A percentile compares a stretch with the other conserved stretches of the same genome.
Evolutionary conservation across 208 protist genomes (phyloP).

Genomic region (Jaenimonas drosophilae): DNA sequence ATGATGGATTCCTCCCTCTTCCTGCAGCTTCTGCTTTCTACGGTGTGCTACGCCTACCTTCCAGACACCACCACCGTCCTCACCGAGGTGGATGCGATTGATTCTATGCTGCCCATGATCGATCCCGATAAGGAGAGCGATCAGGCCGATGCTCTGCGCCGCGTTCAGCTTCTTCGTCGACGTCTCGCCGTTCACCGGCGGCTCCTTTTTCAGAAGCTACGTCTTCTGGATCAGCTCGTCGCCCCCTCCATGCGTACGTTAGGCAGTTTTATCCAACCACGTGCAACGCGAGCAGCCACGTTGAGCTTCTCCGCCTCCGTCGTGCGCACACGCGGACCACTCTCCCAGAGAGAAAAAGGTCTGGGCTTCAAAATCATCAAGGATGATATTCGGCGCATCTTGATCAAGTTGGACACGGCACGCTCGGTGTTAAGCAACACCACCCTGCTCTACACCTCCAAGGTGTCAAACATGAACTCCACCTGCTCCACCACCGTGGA

Average conservation of each 20-base stretch:
- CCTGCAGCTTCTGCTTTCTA: constrained; percentile 18
- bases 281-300: background rate
- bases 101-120: constrained; percentile 50
- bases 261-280: constrained; percentile 14
- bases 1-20: constrained; percentile 12
- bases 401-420: constrained; percentile 29
- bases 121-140: constrained; percentile 33
- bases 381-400: no score
- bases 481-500: constrained; percentile 29
- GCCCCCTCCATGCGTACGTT: constrained; percentile 19
- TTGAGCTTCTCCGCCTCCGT: no score
- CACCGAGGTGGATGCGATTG: constrained; percentile 50
- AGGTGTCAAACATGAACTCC: constrained; percentile 25
- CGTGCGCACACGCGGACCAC: no score
- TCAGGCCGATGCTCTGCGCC: constrained; percentile 51
- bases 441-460: constrained; percentile 57
- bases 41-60: constrained; percentile 31
- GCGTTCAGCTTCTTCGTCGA: constrained; percentile 43
- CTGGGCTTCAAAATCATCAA: no score
- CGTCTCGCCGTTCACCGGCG: constrained; percentile 30
- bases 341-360: no score
- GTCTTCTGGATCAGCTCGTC: constrained; percentile 27
- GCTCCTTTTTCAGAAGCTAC: constrained; percentile 37
- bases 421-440: constrained; percentile 39
- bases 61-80: constrained; percentile 33